These are phyloP conservation scores for Ambrosia artemisiifolia DNA, from an alignment of 129 eudicot species.

Conservation along the genomic window DNA sequence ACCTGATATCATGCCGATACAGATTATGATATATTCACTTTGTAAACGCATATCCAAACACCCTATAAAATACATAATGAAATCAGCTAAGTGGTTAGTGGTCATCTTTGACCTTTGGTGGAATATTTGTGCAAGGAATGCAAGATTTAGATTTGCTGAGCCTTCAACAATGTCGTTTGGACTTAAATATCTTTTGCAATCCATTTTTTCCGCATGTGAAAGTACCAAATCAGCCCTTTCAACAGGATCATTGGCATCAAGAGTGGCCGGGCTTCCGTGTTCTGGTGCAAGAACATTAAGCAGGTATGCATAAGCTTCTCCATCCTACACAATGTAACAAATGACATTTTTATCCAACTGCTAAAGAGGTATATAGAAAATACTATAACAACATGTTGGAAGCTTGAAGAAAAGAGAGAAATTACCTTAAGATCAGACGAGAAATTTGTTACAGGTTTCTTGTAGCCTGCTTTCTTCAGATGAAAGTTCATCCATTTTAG, in stretches of 20 bases:
- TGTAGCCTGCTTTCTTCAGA: slow-evolving; percentile 90
- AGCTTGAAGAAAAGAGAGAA: background rate
- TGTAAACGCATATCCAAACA: slow-evolving; percentile 7
- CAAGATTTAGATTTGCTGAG: slow-evolving; percentile 77
- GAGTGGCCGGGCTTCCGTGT: slow-evolving; percentile 73
- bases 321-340: slow-evolving; percentile 53
- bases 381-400: background rate
- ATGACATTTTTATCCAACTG: background rate
- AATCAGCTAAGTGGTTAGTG: background rate
- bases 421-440: slow-evolving; percentile 84
- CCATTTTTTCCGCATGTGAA: slow-evolving; percentile 91
- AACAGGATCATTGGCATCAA: slow-evolving; percentile 78
- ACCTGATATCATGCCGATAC: background rate
- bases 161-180: slow-evolving; percentile 86
- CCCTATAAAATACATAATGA: background rate
- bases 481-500: slow-evolving; percentile 95
- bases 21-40: background rate
- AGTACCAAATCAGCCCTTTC: slow-evolving; percentile 90
- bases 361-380: background rate
- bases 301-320: slow-evolving; percentile 91
- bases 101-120: slow-evolving; percentile 67
- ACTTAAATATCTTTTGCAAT: slow-evolving; percentile 81
- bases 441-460: slow-evolving; percentile 75
- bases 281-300: slow-evolving; percentile 99
- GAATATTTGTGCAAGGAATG: slow-evolving; percentile 95